Base-by-base conservation (phyloP, 192 early-diverging fungal species). In the Kappamyces sp. region DNA sequence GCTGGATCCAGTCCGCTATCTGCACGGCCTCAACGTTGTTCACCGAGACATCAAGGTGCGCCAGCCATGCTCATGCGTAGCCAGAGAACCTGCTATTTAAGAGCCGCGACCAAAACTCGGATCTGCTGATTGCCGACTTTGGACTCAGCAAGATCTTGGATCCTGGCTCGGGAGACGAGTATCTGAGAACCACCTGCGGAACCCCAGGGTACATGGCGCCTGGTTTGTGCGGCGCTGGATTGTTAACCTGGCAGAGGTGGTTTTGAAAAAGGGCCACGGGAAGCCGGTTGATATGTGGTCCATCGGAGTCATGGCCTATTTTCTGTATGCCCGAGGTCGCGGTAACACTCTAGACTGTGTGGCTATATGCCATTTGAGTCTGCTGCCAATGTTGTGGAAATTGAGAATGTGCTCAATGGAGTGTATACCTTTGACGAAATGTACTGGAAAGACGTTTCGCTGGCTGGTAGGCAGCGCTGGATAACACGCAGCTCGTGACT, bases 241-340 rank as follows among this genome's bases (percentile, higher is more conserved):
- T 59, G 6, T 5, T 4, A 32, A 13, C 4, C 15, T 47, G n/a
- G 5, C 46, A 59, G 93, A 98, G 73, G 84, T 98, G 23, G 68
- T 94, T n/a, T 68, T 83, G 53, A 82, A 88, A 55, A 75, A 80
- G 51, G 86, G 87, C 3, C 89, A 98, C 70, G 87, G 90, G 37
- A 90, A 91, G 68, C 69, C 88, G 13, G 92, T 98, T 1, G 93
- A 98, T 69, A 76, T 98, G 64, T 98, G 92, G 92, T 88, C 88
- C 4, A 85, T 94, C 55, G 94, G 94, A 58, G 83, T 94, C 10
- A 88, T 97, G 54, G 87, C 92, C 37, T 94, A 90, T 66, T 88
- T 90, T 36, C 69, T 92, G 76, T 86, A 73, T 74, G 81, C 55
- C 35, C 1, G 52, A 40, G 15, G 33, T 33, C 36, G 4, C 55